Conservation (phyloP, 1,139 yeast species). For the Hansenula sp. region DNA sequence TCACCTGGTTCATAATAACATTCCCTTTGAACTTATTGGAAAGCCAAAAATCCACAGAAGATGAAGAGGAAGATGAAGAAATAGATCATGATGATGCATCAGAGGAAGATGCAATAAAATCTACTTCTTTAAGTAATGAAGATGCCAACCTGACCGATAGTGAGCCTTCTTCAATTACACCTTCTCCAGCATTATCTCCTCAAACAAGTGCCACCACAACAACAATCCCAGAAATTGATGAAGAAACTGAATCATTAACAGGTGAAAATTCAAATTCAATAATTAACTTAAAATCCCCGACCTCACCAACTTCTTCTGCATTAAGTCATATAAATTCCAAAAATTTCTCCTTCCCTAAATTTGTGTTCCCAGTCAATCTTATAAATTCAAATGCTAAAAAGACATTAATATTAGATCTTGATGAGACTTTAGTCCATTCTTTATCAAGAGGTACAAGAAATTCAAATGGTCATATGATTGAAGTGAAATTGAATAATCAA, state of each 20-base stretch:
- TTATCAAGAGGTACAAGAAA: conserved; percentile 62
- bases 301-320: conserved; percentile 26
- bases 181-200: background rate
- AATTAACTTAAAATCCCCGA: conserved; percentile 52
- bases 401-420: conserved; percentile 81
- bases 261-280: conserved; percentile 32
- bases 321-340: conserved; percentile 6
- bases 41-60: conserved; percentile 7
- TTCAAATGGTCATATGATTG: conserved; percentile 71
- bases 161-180: background rate
- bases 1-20: conserved; percentile 40
- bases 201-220: background rate
- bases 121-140: background rate
- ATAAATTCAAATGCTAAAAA: conserved; percentile 45
- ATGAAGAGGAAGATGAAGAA: conserved; percentile 11
- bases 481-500: conserved; percentile 62
- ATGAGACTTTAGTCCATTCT: conserved; percentile 92
- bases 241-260: conserved; percentile 19
- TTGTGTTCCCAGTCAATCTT: conserved; percentile 42
- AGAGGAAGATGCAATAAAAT: background rate
- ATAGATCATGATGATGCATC: conserved; percentile 27
- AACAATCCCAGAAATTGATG: conserved; percentile 21
- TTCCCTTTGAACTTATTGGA: conserved; percentile 46
- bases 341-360: conserved; percentile 25
- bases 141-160: background rate